Base-by-base conservation (phyloP, 805 yeast genomes). In the Lachancea sp. region DNA sequence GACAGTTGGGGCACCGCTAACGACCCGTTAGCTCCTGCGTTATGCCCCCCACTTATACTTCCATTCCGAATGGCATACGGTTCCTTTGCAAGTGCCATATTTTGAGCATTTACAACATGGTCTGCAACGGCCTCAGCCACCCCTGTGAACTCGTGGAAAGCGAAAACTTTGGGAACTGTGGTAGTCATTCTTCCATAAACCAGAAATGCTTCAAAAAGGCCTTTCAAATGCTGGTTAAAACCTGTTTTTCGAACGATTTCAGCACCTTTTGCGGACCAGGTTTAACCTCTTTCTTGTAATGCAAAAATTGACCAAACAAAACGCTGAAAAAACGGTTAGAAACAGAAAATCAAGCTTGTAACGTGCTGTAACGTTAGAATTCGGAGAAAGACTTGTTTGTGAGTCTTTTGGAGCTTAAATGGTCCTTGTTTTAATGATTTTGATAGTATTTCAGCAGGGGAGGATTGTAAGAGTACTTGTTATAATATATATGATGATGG, bases 51-150 rank as follows among this genome's bases (percentile, higher is more conserved):
- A 29, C 31, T 29, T 5, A 13, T 39, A 35, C 47, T 49, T 35
- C 41, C 36, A 17, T 38, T 48, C 35, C 41, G 38, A 2, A 34
- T 20, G 25, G 37, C 38, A 26, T 27, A 45, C 19, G 38, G 36
- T 19, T 46, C 49, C 37, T 48, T 44, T n/a, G 47, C 49, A 17
- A 70, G 53, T 1, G 73, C 72, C 45, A 60, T 63, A 59, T 90
- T 86, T 67, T 93, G 98, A 11, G 95, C 95, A 25, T 85, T 78
- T 30, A 89, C 79, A 40, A 91, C 83, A 65, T 90, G 95, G 66
- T 93, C 96, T 1, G 97, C 97, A 25, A 91, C 95, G 19, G 98
- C 98, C 44, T 85, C 95, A 2, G 98, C 97, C 27, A 91, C 96
- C 15, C 86, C 93, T 25, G 80, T 72, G 58, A 87, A 82, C 64